These are phyloP conservation scores for Aeminium ludgeri DNA, from an alignment of 495 filamentous ascomycete species.

Conservation along the genomic window DNA sequence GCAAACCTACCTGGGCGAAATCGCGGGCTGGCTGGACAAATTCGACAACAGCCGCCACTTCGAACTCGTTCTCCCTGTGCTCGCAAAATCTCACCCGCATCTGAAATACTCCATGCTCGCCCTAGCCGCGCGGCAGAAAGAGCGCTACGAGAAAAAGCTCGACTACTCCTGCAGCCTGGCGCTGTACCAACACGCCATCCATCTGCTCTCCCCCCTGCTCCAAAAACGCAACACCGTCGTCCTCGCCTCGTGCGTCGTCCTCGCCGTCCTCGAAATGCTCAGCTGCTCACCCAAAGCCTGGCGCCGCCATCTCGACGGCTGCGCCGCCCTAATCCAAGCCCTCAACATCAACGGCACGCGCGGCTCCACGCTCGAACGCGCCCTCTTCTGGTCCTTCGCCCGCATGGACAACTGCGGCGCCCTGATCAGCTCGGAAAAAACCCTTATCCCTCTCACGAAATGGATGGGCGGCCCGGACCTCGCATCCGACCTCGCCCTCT, in stretches of 20 bases:
- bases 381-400: constrained; percentile 15
- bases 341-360: constrained; percentile 9
- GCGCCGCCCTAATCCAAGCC: constrained; percentile 11
- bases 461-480: constrained; percentile 7
- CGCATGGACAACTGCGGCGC: constrained; percentile 13
- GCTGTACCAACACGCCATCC: constrained; percentile 15
- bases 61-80: constrained; percentile 5
- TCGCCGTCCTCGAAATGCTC: constrained; percentile 15
- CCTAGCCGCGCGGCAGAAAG: constrained; percentile 10
- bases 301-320: constrained; percentile 15
- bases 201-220: constrained; percentile 8
- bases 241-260: constrained; percentile 13
- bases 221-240: constrained; percentile 9
- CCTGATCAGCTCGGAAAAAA: constrained; percentile 9
- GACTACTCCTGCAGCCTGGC: constrained; percentile 11
- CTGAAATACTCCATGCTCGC: constrained; percentile 14
- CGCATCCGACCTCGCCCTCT: constrained; percentile 2
- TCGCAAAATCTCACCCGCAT: constrained; percentile 13
- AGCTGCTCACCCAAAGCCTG: constrained; percentile 15
- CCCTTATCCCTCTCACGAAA: constrained; percentile 12
- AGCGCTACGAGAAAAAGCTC: constrained; percentile 6
- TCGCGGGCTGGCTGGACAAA: constrained; percentile 13
- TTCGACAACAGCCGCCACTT: constrained; percentile 13
- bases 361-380: constrained; percentile 11
- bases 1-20: constrained; percentile 14